Percentiles rank a stretch among this genome's conserved stretches.
phyloP scores from a whole-genome alignment of 176 grass and related monocot species.

The Raddia guianensis region DNA sequence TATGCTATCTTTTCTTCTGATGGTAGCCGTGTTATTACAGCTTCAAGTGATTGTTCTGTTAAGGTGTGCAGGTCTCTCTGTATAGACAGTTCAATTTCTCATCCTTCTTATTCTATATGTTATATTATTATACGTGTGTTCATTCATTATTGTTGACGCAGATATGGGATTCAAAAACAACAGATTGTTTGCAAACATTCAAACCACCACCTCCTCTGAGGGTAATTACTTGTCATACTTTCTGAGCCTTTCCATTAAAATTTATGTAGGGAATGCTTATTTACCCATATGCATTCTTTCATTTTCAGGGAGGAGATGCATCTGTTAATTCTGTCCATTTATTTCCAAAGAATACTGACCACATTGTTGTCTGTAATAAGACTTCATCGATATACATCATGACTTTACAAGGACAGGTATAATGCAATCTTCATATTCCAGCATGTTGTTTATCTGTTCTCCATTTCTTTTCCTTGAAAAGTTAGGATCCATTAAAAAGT shows the following conservation, averaged over 20 bases:
- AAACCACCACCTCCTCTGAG: constrained; percentile 94
- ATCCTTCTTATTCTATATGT: constrained; percentile 26
- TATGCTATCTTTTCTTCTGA: constrained; percentile 93
- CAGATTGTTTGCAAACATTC: constrained; percentile 97
- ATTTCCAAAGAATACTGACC: constrained; percentile 90
- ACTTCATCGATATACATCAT: constrained; percentile 90
- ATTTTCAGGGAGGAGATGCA: constrained; percentile 89
- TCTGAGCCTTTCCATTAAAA: constrained; percentile 5
- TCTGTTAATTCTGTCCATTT: constrained; percentile 92
- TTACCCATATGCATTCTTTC: constrained; percentile 14
- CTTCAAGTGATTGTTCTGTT: constrained; percentile 94
- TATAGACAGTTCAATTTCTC: constrained; percentile 19
- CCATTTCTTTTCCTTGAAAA: constrained; percentile 20
- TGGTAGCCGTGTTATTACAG: constrained; percentile 88
- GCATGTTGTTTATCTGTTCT: constrained; percentile 2
- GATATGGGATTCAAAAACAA: constrained; percentile 98
- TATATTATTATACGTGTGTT: constrained; percentile 33
- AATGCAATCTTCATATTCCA: constrained; percentile 33
- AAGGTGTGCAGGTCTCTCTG: constrained; percentile 74
- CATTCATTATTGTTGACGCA: constrained; percentile 51
- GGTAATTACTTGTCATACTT: constrained; percentile 53
- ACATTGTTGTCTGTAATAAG: constrained; percentile 97
- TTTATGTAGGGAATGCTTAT: constrained; percentile 18
- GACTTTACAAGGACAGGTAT: constrained; percentile 97
- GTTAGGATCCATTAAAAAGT: background rate